Evolutionary conservation across 495 filamentous ascomycete species (phyloP), one percentile per base, ranked within the genome.

Genomic region (Lasiosphaeria ovina): DNA sequence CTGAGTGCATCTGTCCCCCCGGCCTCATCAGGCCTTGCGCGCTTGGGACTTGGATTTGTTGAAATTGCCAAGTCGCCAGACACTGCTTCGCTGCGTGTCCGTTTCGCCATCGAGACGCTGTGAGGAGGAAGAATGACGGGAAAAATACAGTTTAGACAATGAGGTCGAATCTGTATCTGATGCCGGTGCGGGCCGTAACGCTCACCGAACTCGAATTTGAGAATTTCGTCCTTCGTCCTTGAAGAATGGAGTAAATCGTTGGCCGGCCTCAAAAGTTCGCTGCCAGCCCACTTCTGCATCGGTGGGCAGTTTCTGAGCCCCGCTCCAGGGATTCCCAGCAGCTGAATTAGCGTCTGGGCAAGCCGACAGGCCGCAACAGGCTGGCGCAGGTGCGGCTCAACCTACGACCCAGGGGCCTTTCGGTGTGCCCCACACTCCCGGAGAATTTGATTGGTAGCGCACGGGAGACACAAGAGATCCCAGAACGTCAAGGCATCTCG

Each of bases 31-130:
- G 62, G 38, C 51, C 59, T 69, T 9, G 55, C 6, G 31, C 66
- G 61, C 54, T 69, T 69, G 16, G 63, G 24, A 1, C 47, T 35
- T 12, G 55, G 60, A 36, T 57, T 55, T 12, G 14, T 14, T 24
- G 38, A 12, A 16, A n/a, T 44, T 42, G 17, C 31, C 45, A 33
- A 14, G 36, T 34, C 48, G 12, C 35, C 24, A 36, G 49, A 56
- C 8, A 59, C 24, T 24, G 24, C 55, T 12, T 65, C 55, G 34
- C 38, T 44, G 16, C 58, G 66, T 10, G 35, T 50, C 8, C 68
- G 61, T 63, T 70, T 70, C 16, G 58, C 24, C 66, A 68, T 68
- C 16, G 44, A 36, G 9, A 40, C 8, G 8, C n/a, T 35, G 32
- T 49, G 55, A 24, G 14, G 35, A 48, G 4, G 4, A 4, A 45